A percentile compares a stretch with the other conserved stretches of the same genome.
Conservation (phyloP, 2,329 filamentous ascomycete species). For the Trichoderma oligosporum region DNA sequence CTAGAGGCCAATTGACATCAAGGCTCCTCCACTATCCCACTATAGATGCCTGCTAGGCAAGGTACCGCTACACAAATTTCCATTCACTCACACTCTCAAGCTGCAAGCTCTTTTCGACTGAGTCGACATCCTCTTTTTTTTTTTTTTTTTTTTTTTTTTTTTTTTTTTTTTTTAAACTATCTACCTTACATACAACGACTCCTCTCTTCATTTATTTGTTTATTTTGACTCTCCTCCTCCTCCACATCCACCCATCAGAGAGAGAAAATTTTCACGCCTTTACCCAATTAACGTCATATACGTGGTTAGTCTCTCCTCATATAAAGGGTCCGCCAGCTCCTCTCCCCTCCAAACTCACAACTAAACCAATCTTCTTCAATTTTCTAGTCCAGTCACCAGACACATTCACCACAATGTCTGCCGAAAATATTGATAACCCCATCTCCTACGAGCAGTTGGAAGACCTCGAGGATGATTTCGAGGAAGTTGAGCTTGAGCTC, state of each 20-base stretch:
- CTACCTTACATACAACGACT: not conserved
- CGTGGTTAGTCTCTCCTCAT: conserved; percentile 2
- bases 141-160: not conserved
- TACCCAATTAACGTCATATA: conserved; percentile 6
- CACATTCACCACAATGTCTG: conserved; percentile 32
- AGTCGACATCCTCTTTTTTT: not conserved
- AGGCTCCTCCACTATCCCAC: too few species aligned
- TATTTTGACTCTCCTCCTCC: not conserved
- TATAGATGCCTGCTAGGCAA: conserved; percentile 6
- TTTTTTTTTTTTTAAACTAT: too few species aligned
- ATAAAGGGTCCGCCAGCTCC: conserved; percentile 4
- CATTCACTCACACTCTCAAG: conserved; percentile 2
- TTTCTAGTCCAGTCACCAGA: not conserved
- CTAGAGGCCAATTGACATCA: conserved; percentile 9
- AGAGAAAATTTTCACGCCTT: conserved; percentile 13
- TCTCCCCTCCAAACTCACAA: not conserved
- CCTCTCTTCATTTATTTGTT: not conserved
- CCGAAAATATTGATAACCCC: conserved; percentile 36
- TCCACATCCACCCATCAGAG: not conserved
- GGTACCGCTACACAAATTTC: conserved; percentile 4
- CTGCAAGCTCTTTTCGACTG: conserved; percentile 10
- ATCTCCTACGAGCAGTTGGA: conserved; percentile 73
- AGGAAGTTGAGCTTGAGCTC: conserved; percentile 76
- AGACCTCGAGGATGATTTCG: conserved; percentile 77
- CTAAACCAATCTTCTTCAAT: not conserved